Percentiles rank a stretch among this genome's conserved stretches.
Evolutionary conservation across 2,329 filamentous ascomycete genomes (phyloP).

Genomic region (Botryotinia calthae): DNA sequence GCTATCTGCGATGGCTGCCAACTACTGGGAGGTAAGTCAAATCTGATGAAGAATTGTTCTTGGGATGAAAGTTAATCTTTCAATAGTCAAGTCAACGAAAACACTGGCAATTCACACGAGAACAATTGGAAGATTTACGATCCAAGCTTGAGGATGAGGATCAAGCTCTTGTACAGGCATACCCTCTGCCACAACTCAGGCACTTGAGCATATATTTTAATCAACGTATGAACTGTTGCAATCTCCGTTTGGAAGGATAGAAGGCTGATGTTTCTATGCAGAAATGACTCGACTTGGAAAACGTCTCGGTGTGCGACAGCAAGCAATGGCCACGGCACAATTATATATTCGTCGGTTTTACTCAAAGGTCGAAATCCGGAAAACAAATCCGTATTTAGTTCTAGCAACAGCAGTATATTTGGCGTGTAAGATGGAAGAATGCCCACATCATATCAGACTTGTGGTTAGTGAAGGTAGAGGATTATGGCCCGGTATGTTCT

Average conservation of each 20-base stretch:
- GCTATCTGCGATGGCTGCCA: constrained; percentile 22
- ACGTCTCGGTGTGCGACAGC: constrained; percentile 80
- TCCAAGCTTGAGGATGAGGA: constrained; percentile 76
- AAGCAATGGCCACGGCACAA: constrained; percentile 90
- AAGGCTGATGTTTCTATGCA: constrained; percentile 38
- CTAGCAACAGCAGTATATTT: constrained; percentile 92
- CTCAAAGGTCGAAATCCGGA: constrained; percentile 82
- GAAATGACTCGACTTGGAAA: constrained; percentile 82
- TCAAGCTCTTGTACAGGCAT: constrained; percentile 70
- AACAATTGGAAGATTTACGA: constrained; percentile 72
- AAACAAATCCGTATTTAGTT: constrained; percentile 90
- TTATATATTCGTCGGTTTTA: constrained; percentile 95
- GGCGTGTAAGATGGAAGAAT: constrained; percentile 97
- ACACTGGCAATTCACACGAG: constrained; percentile 86
- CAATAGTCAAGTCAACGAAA: constrained; percentile 76
- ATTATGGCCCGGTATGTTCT: constrained; percentile 66
- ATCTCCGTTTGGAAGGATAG: background rate
- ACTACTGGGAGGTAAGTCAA: constrained; percentile 24
- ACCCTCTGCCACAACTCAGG: constrained; percentile 75
- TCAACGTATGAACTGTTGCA: constrained; percentile 59
- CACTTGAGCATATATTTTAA: constrained; percentile 91
- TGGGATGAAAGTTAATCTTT: background rate
- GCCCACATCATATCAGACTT: constrained; percentile 90
- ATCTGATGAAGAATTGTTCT: background rate
- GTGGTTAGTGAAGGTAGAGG: constrained; percentile 83